Evolutionary conservation across 2,329 filamentous ascomycete species (phyloP), one percentile per base, ranked within the genome.

Genomic region (Byssochlamys sp.): DNA sequence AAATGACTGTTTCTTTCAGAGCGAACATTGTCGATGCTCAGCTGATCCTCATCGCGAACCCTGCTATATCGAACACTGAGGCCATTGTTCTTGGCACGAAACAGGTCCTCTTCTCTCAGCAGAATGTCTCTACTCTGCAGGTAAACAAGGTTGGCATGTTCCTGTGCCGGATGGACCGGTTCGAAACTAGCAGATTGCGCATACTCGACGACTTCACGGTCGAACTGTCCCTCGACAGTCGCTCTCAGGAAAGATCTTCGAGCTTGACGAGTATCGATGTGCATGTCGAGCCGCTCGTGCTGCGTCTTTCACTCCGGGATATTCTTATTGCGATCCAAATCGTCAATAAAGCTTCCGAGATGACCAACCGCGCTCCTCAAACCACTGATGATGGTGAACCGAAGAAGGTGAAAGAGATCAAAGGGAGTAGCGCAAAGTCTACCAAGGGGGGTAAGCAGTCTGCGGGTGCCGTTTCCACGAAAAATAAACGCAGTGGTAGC

Each of bases 141-240:
- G 85, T 99, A 2, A 91, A 90, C 6, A 87, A 97, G 68, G 84
- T 97, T 55, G 94, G 94, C 65, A 99, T 99, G 94, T 99, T 96
- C 71, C 75, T 99, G 31, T 99, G 95, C 69, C 88, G 94, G 11
- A 99, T 99, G 94, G 95, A 99, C 72, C 89, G 86, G 61, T 97
- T 97, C 65, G 92, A 99, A 64, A 91, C 89, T 2, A 91, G 87
- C 48, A 85, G 90, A 39, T 80, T 99, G 52, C 86, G 94, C 19
- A 96, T 99, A 60, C 83, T 99, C 31, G 95, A 99, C 69, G 91
- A 99, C 72, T 99, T 99, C 71, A 96, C 91, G 2, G 79, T 97
- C 9, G 89, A 94, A 61, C 80, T 95, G 65, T 94, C 90, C 2
- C 84, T 99, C 78, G 92, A 99, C 67, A 85, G 84, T 63, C 78